Evolutionary conservation across 768 basidiomycete species (phyloP), one percentile per base, ranked within the genome.

Genomic region (Mycena latifolia): DNA sequence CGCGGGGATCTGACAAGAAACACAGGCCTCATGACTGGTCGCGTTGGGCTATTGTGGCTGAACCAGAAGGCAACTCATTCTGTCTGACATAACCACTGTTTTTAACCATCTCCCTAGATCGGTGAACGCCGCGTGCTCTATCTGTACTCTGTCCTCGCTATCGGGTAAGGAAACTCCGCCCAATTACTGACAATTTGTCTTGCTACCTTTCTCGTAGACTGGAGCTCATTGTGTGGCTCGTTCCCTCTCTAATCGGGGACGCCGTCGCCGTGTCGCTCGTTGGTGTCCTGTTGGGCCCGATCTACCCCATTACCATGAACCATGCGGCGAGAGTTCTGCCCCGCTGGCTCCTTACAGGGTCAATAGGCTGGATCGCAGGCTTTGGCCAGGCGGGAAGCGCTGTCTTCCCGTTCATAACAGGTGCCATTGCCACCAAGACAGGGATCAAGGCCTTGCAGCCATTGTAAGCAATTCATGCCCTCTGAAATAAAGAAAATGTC

Each of bases 251-350:
- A 18, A 79, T 92, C 11, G 89, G 86, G 3, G 83, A 86, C 69
- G 92, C 86, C 3, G 80, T 92, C 5, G 86, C 89, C 0, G 82
- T 93, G 25, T 84, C 89, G 2, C 92, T 50, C 77, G 41, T 92
- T 18, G 92, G 92, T 20, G 52, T 92, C 11, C 76, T 92, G 25
- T 80, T 94, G n/a, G 92, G 91, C 0, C 92, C 91, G 3, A 86
- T 93, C 79, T 93, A 90, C 72, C 91, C 90, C 2, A 85, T 92
- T 47, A 82, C 87, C 11, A 88, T 95, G 87, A 92, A 91, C 72
- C 86, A 91, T 47, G 80, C 89, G 1, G 85, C 88, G 8, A 83
- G 87, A 2, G 81, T 94, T 56, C 76, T 96, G 11, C 94, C 94
- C 8, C 82, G 82, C 10, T 89, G 89, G 84, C 81, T 95, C 11